These are phyloP conservation scores for Wallemia ichthyophaga DNA, from an alignment of 1,284 basidiomycete species.

Conservation along the genomic window DNA sequence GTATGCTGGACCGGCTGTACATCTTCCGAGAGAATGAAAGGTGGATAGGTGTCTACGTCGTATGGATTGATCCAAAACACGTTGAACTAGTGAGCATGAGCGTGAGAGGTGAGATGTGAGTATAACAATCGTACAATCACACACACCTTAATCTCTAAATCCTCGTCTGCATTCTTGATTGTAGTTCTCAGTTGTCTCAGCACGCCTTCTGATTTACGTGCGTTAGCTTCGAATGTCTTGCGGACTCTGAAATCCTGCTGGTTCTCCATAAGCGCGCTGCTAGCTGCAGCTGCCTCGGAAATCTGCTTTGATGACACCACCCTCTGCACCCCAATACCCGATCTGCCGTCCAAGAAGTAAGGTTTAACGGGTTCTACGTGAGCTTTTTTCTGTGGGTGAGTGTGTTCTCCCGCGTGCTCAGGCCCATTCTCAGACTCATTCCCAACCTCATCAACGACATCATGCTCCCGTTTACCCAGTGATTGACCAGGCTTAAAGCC, in stretches of 20 bases:
- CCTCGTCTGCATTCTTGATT: background rate
- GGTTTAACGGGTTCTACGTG: background rate
- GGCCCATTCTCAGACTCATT: background rate
- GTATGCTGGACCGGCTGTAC: background rate
- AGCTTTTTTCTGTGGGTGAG: background rate
- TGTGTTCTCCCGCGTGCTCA: background rate
- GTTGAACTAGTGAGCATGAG: background rate
- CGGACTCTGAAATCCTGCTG: background rate
- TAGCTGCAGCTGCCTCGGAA: background rate
- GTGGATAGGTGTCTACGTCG: background rate
- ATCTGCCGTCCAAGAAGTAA: background rate
- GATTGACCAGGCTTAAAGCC: background rate
- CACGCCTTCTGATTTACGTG: background rate
- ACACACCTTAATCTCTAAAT: background rate
- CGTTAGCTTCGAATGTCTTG: background rate
- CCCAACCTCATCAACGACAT: background rate
- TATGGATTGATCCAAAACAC: background rate
- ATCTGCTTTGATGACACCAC: background rate
- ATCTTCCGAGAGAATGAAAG: background rate
- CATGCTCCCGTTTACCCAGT: background rate
- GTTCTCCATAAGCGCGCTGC: background rate
- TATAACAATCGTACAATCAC: too few relatives aligned
- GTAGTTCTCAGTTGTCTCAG: background rate
- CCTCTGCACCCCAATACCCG: background rate
- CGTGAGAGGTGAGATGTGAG: too few relatives aligned